These are phyloP conservation scores for Chrysanthemum makinoi DNA, from an alignment of 129 eudicot species.

Conservation along the genomic window DNA sequence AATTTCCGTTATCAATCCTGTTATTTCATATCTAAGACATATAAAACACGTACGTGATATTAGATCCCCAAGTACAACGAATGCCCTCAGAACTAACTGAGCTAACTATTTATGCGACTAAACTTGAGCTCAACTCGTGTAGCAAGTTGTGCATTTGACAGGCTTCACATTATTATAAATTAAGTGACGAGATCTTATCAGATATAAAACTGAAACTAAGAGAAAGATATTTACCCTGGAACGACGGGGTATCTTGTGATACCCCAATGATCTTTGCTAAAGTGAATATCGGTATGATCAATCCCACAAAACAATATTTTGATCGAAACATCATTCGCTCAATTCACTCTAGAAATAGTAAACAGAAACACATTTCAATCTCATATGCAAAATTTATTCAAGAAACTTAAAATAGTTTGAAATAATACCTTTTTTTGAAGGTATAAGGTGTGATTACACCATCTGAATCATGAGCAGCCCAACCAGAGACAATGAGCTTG, in stretches of 20 bases:
- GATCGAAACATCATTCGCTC: constrained; percentile 73
- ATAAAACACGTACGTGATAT: no score
- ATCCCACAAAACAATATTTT: constrained; percentile 81
- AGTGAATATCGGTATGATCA: constrained; percentile 84
- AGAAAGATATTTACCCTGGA: constrained; percentile 60
- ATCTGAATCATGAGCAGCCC: constrained; percentile 88
- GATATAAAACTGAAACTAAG: no score
- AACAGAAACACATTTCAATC: background rate
- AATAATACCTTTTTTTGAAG: constrained; percentile 69
- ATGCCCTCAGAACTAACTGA: no score
- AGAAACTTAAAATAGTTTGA: background rate
- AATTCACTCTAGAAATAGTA: constrained; percentile 50
- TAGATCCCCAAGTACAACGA: no score
- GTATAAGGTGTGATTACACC: constrained; percentile 68
- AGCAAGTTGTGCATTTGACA: no score
- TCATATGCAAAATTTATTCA: background rate
- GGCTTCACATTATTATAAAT: no score
- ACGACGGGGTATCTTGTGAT: constrained; percentile 83
- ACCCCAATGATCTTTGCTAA: constrained; percentile 71
- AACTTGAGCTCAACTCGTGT: no score
- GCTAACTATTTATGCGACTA: no score
- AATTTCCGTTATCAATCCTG: constrained; percentile 72
- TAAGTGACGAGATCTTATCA: no score
- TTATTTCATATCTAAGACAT: constrained; percentile 71
- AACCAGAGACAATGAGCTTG: constrained; percentile 78